Evolutionary conservation across 768 basidiomycete genomes (phyloP), one percentile per base, ranked within the genome.

Genomic region (Boletus coccyginus): DNA sequence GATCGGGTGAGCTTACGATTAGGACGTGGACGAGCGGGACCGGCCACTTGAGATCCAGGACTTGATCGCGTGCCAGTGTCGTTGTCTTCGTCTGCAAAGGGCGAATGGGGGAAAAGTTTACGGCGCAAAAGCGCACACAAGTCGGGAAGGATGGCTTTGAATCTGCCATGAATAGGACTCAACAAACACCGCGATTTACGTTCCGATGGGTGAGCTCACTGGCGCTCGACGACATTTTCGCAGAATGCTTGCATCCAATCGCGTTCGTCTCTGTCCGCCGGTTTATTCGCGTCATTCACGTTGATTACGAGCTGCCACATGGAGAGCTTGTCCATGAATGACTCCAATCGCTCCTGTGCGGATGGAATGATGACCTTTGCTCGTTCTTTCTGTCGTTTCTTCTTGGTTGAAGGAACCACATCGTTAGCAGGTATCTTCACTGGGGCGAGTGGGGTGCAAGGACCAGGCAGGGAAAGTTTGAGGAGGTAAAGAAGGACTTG

Each of bases 191-290:
- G 44, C 7, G 39, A n/a, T 42, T 27, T 7, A 33, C 5, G 38
- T 27, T 21, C 12, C 32, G 11, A 41, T 14, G 14, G 13, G 27
- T 38, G 39, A 8, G 74, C 83, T 51, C 63, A 90, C 89, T 79
- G 75, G 40, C 74, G 78, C 59, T 89, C 86, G 16, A 92, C 83
- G 46, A 88, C 63, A 27, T 84, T 81, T 62, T 86, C 82, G 46
- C 78, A 86, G 64, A 92, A 92, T 1, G 66, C 57, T 66, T 92
- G 91, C 73, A 83, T 84, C 90, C 90, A 92, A 62, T 93, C 90
- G 3, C 75, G 74, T 38, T 78, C 74, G 19, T 76, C 66, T 8
- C 59, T 52, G 14, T 58, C 40, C 19, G 44, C 50, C 5, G n/a
- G 46, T 27, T 51, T 63, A n/a, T 53, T 40, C 24, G 74, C 67